Base-by-base conservation (phyloP, 2,329 filamentous ascomycete species). In the Fusarium solani-melongenae region DNA sequence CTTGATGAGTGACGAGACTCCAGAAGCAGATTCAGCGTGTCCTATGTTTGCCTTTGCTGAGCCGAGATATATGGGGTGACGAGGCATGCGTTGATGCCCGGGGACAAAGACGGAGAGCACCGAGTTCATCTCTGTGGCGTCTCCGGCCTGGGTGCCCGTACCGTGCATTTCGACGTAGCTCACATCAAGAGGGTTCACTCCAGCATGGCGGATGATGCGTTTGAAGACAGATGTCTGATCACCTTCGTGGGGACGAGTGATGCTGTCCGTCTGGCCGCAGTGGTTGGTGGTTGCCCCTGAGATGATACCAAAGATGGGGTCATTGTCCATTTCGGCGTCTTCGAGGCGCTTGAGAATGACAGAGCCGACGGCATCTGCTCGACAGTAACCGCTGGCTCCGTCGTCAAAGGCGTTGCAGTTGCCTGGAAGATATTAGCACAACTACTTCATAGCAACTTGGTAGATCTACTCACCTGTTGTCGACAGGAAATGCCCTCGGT, bases 111-210 rank as follows among this genome's bases (percentile, higher is more conserved):
- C 83, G 57, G 85, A 82, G 4, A 91, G 90, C 57, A 97, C 92
- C 0, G 92, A 94, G 2, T 90, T 86, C 92, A 96, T 95, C 81
- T 97, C 94, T 5, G 91, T 92, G 9, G 91, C 91, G 78, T 97
- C 94, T 69, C 93, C 94, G 34, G 93, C 94, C 81, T 96, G 93
- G 0, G 94, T 97, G 34, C 94, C 94, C 4, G 94, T 97, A 15
- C 93, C 94, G 81, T 97, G 94, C 91, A 96, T 94, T 82, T 97
- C 94, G 10, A 97, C 91, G 78, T 96, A 97, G 81, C 91, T 91
- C 57, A 97, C 88, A 71, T 95, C 92, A 59, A 91, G 88, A 2
- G 94, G 92, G 77, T 95, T 91, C 24, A 96, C 88, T 67, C 92
- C 92, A 46, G 93, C 92, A 49, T 93, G 89, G 56, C 92, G 88